Percentiles rank a stretch among this genome's conserved stretches.
Conservation (phyloP, 371 early-diverging fungal species). For the Chytridium lagenaria region DNA sequence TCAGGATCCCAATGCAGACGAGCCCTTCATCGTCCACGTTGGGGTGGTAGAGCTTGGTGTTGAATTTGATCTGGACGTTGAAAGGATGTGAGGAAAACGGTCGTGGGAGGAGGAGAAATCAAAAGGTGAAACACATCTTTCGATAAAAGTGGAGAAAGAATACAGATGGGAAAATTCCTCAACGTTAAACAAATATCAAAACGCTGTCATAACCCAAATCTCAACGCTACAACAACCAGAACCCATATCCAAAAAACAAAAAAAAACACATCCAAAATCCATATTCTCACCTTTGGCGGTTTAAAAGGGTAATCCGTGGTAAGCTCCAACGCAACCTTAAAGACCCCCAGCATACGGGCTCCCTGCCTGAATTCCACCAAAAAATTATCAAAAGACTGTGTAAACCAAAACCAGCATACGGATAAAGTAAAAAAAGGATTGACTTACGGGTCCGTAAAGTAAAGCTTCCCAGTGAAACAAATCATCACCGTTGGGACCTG, state of each 20-base stretch:
- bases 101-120: too few relatives aligned
- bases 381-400: not conserved
- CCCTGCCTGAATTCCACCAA: slow-evolving; percentile 31
- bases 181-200: too few relatives aligned
- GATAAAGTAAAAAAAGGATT: too few relatives aligned
- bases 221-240: too few relatives aligned
- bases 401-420: not conserved
- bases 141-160: too few relatives aligned
- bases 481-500: slow-evolving; percentile 68
- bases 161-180: too few relatives aligned
- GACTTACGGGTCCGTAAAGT: slow-evolving; percentile 53
- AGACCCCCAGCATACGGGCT: slow-evolving; percentile 87
- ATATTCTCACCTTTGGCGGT: slow-evolving; percentile 74
- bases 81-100: too few relatives aligned
- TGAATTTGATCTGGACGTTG: slow-evolving; percentile 76
- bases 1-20: slow-evolving; percentile 77
- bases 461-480: slow-evolving; percentile 82
- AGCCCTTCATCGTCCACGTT: slow-evolving; percentile 90
- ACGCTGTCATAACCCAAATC: too few relatives aligned
- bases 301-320: slow-evolving; percentile 92
- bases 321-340: slow-evolving; percentile 81
- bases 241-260: not conserved
- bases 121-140: too few relatives aligned
- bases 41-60: slow-evolving; percentile 90
- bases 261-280: not conserved